Evolutionary conservation across 306 rosid genomes (phyloP).

Genomic region (Mimosa bimucronata): DNA sequence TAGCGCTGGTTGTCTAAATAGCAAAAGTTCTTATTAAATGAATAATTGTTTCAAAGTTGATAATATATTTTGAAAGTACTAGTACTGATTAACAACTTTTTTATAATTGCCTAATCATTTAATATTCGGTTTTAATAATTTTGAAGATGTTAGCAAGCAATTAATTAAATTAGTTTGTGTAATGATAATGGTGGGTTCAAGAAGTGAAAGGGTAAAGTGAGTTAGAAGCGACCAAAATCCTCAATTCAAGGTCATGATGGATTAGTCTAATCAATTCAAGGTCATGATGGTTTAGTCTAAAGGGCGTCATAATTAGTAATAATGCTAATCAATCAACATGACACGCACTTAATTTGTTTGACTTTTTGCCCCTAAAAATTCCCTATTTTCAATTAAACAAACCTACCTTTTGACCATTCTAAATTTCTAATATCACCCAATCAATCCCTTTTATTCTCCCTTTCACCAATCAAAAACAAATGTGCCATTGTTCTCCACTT

Average conservation of each 20-base stretch:
- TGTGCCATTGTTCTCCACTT: neutral
- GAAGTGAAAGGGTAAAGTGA: neutral
- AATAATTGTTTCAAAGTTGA: neutral
- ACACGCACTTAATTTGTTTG: constrained; percentile 18
- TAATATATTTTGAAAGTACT: neutral
- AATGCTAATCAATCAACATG: constrained; percentile 28
- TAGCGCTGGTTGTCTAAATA: neutral
- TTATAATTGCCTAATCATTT: neutral
- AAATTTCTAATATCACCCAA: constrained; percentile 26
- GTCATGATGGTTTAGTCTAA: constrained; percentile 29
- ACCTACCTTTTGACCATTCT: constrained; percentile 30
- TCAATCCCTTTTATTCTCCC: neutral
- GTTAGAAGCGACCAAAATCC: constrained; percentile 44
- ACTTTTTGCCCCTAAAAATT: constrained; percentile 43
- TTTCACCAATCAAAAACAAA: neutral
- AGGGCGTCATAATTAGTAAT: neutral
- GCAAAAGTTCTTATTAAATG: neutral
- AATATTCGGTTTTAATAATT: neutral
- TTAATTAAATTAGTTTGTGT: neutral
- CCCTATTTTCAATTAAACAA: constrained; percentile 34
- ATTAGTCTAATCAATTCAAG: constrained; percentile 39
- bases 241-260: constrained; percentile 43
- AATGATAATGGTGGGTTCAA: neutral
- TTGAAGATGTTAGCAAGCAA: neutral
- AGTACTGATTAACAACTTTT: neutral